Evolutionary conservation across 2,329 filamentous ascomycete genomes (phyloP), one percentile per base, ranked within the genome.

Genomic region (Metarhizium robertsii): DNA sequence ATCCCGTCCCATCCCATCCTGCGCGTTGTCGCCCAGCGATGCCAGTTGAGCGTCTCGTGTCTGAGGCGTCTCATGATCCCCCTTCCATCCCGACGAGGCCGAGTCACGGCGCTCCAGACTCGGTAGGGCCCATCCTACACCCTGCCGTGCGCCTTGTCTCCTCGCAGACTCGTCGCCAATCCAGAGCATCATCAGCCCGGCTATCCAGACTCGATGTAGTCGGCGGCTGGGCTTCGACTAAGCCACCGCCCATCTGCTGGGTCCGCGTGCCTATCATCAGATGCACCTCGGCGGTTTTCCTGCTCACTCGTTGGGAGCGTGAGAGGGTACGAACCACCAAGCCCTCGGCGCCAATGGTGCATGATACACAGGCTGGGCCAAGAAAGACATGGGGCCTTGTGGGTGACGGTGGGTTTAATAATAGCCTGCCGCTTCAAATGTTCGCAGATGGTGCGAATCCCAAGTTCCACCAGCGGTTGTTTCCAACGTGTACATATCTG

Each of bases 31-130:
- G 18, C 42, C 7, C 11, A 30, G 36, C 38, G 18, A 29, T 18
- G 18, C 32, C 36, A 50, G 25, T 18, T 14, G 30, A 49, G n/a
- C 30, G 30, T 29, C 29, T 53, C 38, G 52, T 40, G 51, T 40
- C 55, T 54, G 52, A 54, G 55, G 55, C 52, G 55, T 54, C 52
- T 56, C 52, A 54, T 53, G 43, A 56, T 53, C 54, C 50, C 32
- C 32, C 10, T 25, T 25, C 25, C 3, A 25, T 25, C 11, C 38
- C 50, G n/a, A 45, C 38, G 30, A 14, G 11, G 48, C 25, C 30
- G 52, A 18, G 30, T 25, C 52, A 48, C 43, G 32, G 42, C 51
- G 51, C 42, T 53, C 42, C n/a, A 16, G 11, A 16, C 25, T 25
- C 25, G 25, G 25, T 25, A 25, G 25, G n/a, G 40, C 16, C 40